Base-by-base conservation (phyloP, 768 basidiomycete species). In the Termitomyces sp. region DNA sequence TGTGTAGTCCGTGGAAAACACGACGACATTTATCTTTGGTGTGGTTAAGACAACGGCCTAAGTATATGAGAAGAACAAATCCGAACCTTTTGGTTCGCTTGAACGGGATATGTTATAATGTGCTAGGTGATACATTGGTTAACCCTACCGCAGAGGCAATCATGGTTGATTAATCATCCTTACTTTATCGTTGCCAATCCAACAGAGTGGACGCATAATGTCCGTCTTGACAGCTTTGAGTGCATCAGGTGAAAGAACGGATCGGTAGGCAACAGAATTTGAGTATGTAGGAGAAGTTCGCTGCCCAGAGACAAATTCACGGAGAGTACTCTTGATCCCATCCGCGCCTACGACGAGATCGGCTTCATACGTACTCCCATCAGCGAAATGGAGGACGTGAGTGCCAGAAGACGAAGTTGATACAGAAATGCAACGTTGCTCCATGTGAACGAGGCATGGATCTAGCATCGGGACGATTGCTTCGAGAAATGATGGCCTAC, bases 301-400 rank as follows among this genome's bases (percentile, higher is more conserved):
- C 6, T 36, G n/a, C 29, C 60, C 53, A 9, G 62, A 62, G 1
- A 84, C 77, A 54, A 70, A 72, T 45, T 62, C 63, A 40, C 83
- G 78, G 15, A 77, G 69, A 4, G 69, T 63, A 63, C 84, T 86
- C 70, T 82, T 85, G 51, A 80, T 74, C 5, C 83, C 83, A 60
- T 85, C 82, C 2, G 80, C 79, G 65, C 82, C 83, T 42, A 86
- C 71, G 5, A 85, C 74, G 4, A 84, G 65, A 59, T 83, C 81
- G 3, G 81, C 73, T 62, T 78, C 76, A 59, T 79, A 71, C 0
- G 70, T 74, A 14, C 77, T 80, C 5, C 81, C 81, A 62, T 86
- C 84, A 9, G 76, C 65, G 63, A 86, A 86, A 36, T 75, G 72
- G 5, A 86, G 67, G 8, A 73, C 62, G 9, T 76, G 68, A 4